These are phyloP conservation scores for Fusarium sp. DNA, from an alignment of 2,329 filamentous ascomycete genomes.

Conservation along the genomic window DNA sequence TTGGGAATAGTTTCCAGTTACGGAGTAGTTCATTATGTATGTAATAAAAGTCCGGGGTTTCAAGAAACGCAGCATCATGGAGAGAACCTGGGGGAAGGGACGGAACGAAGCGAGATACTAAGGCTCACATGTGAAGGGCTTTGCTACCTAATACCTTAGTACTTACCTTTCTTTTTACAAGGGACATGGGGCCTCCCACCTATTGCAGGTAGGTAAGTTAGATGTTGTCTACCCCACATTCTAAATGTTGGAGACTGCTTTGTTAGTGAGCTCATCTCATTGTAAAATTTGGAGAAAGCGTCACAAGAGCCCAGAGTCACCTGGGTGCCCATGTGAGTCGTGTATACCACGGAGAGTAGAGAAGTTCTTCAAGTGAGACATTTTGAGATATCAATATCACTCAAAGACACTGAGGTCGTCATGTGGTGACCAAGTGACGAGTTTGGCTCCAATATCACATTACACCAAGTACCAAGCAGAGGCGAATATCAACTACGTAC, in stretches of 20 bases:
- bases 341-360: background rate
- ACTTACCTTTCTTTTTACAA: background rate
- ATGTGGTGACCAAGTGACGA: background rate
- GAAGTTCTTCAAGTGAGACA: background rate
- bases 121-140: conserved; percentile 26
- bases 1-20: background rate
- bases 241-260: conserved; percentile 4
- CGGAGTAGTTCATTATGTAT: too few relatives aligned
- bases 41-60: too few relatives aligned
- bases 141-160: background rate
- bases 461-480: conserved; percentile 8
- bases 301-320: conserved; percentile 19
- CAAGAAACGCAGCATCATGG: background rate
- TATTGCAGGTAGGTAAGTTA: conserved; percentile 2
- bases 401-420: background rate
- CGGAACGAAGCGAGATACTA: conserved; percentile 11
- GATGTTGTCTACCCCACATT: conserved; percentile 23
- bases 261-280: conserved; percentile 18
- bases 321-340: conserved; percentile 3
- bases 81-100: conserved; percentile 21
- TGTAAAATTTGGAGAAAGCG: conserved; percentile 9
- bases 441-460: background rate
- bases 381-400: background rate
- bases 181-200: conserved; percentile 5
- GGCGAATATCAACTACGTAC: conserved; percentile 14